These are phyloP conservation scores for Penicillium sp. DNA, from an alignment of 2,329 filamentous ascomycete species.

Conservation along the genomic window DNA sequence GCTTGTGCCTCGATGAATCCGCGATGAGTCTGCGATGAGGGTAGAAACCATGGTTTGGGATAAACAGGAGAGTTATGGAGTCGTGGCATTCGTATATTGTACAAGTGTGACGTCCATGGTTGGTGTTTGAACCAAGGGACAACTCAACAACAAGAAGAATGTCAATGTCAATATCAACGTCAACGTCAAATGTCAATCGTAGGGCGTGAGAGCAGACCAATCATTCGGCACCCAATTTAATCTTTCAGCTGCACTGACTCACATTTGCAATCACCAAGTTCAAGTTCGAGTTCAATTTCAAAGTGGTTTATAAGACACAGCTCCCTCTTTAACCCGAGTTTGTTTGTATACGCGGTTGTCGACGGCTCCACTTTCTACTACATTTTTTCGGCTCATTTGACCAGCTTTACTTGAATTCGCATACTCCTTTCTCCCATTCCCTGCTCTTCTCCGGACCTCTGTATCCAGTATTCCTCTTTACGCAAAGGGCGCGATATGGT, in stretches of 20 bases:
- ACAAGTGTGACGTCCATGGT: no score
- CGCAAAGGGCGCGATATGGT: constrained; percentile 9
- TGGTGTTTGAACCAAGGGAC: no score
- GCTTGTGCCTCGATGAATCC: neutral
- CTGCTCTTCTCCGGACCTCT: neutral
- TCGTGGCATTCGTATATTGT: neutral
- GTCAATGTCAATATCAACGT: no score
- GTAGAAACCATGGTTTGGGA: no score
- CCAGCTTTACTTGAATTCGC: neutral
- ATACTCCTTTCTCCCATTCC: neutral
- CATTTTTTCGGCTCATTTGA: constrained; percentile 5
- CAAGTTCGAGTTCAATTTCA: neutral
- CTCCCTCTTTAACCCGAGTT: constrained; percentile 3
- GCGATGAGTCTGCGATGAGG: no score
- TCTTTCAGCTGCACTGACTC: constrained; percentile 1
- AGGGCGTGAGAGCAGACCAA: constrained; percentile 1
- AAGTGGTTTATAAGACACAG: constrained; percentile 7
- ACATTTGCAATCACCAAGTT: no score
- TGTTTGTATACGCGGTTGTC: constrained; percentile 19
- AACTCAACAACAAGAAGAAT: no score
- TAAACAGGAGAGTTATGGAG: no score
- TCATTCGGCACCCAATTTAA: constrained; percentile 3
- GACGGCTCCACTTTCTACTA: constrained; percentile 24
- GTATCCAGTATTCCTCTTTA: neutral
- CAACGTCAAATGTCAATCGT: no score